These are phyloP conservation scores for Leccinum boreale DNA, from an alignment of 768 basidiomycete species.

Conservation along the genomic window DNA sequence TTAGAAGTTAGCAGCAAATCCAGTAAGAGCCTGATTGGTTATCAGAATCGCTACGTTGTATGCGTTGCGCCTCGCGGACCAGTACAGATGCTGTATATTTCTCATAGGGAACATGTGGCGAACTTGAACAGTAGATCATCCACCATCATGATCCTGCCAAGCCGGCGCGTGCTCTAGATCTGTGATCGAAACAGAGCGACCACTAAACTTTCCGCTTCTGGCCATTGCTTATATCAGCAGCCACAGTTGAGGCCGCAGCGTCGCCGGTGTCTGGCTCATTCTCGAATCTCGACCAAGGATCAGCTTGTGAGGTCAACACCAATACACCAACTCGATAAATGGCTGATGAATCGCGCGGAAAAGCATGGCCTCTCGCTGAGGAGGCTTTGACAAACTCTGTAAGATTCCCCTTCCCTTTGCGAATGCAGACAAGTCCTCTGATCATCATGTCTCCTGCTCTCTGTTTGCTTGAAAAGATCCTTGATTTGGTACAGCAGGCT, in stretches of 20 bases:
- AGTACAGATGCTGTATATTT: neutral
- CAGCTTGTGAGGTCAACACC: slow-evolving; percentile 74
- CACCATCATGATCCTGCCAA: too few relatives aligned
- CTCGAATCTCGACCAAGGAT: slow-evolving; percentile 84
- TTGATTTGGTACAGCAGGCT: slow-evolving; percentile 94
- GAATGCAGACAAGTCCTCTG: neutral
- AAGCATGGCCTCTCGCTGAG: slow-evolving; percentile 88
- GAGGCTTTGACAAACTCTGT: slow-evolving; percentile 89
- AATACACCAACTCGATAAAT: slow-evolving; percentile 35
- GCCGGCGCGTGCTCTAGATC: too few relatives aligned
- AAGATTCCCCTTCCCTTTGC: slow-evolving; percentile 23
- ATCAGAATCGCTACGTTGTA: neutral
- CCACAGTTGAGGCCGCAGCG: neutral
- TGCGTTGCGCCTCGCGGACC: neutral
- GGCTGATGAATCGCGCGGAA: slow-evolving; percentile 68
- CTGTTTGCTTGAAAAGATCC: slow-evolving; percentile 53
- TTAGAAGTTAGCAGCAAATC: neutral
- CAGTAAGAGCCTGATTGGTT: too few relatives aligned
- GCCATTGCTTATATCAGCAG: slow-evolving; percentile 16
- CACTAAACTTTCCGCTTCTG: slow-evolving; percentile 4
- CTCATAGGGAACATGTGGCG: too few relatives aligned
- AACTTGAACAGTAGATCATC: too few relatives aligned
- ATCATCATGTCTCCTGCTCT: neutral
- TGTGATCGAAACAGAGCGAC: neutral
- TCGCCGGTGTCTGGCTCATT: neutral